phyloP scores from a whole-genome alignment of 164 flowering plant genomes.

The Protea cynaroides region DNA sequence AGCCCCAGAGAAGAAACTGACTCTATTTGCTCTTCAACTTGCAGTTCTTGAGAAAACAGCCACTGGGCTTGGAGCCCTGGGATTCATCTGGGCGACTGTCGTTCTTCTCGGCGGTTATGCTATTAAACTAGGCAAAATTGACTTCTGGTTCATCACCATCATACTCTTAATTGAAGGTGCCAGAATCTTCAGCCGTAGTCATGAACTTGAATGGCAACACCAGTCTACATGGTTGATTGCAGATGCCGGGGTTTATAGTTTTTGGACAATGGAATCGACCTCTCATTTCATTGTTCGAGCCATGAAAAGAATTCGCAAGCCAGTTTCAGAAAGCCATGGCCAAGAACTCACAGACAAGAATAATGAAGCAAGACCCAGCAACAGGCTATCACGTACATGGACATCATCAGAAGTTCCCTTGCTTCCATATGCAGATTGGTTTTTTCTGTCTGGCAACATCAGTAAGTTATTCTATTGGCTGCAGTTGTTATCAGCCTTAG shows the following conservation, averaged over 20 bases:
- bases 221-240: slow-evolving; percentile 84
- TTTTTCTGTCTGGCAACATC: slow-evolving; percentile 62
- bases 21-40: slow-evolving; percentile 80
- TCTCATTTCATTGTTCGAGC: slow-evolving; percentile 28
- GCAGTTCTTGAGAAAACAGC: slow-evolving; percentile 83
- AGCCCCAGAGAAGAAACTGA: slow-evolving; percentile 90
- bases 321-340: slow-evolving; percentile 18
- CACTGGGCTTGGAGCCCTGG: slow-evolving; percentile 76
- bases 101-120: slow-evolving; percentile 97
- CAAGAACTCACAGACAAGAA: slow-evolving; percentile 13
- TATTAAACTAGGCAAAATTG: slow-evolving; percentile 60
- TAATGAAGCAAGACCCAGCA: slow-evolving; percentile 6
- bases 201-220: slow-evolving; percentile 94
- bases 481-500: slow-evolving; percentile 74
- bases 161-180: slow-evolving; percentile 82
- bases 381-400: slow-evolving; percentile 54
- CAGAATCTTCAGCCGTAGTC: slow-evolving; percentile 86
- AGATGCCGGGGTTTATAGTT: slow-evolving; percentile 66
- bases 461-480: slow-evolving; percentile 84
- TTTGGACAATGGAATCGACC: slow-evolving; percentile 52
- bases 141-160: slow-evolving; percentile 82
- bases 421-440: slow-evolving; percentile 67
- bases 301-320: slow-evolving; percentile 19
- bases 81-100: slow-evolving; percentile 97
- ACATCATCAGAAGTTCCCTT: slow-evolving; percentile 74